Conservation (phyloP, 441 rosid genomes). For the Adansonia rubrostipa region DNA sequence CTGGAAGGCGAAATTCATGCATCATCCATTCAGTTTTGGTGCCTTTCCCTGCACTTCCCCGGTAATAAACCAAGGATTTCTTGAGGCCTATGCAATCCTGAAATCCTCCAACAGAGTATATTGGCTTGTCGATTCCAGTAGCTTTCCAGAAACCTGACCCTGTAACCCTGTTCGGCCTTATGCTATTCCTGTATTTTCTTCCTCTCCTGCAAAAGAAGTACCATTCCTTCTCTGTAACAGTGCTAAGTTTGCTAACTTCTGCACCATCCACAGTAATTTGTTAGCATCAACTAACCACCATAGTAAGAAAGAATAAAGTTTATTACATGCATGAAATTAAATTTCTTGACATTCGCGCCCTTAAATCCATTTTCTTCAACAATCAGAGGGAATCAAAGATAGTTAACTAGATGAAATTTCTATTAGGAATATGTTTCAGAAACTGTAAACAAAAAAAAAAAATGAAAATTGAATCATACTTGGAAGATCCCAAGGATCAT, state of each 20-base stretch:
- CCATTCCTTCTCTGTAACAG: constrained; percentile 40
- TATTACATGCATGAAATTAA: background rate
- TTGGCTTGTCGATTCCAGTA: constrained; percentile 55
- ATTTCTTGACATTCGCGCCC: background rate
- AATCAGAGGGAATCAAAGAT: background rate
- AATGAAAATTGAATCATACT: constrained; percentile 37
- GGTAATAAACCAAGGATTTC: constrained; percentile 51
- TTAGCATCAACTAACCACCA: background rate
- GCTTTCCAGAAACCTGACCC: constrained; percentile 68
- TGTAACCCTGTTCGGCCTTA: constrained; percentile 60
- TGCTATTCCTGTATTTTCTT: constrained; percentile 55
- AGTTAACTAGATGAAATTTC: background rate
- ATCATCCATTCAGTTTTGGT: constrained; percentile 66
- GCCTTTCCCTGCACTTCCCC: constrained; percentile 58
- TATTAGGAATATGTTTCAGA: background rate
- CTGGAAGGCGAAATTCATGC: constrained; percentile 63
- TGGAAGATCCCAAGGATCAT: constrained; percentile 76
- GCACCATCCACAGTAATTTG: constrained; percentile 7
- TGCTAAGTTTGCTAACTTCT: constrained; percentile 19
- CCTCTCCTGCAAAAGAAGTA: constrained; percentile 55
- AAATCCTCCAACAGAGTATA: constrained; percentile 30
- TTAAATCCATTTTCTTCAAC: background rate
- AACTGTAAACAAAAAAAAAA: background rate
- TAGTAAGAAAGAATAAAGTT: background rate
- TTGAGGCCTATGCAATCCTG: constrained; percentile 46